These are phyloP conservation scores for Trichosanthes truncata DNA, from an alignment of 306 rosid species.

Conservation along the genomic window DNA sequence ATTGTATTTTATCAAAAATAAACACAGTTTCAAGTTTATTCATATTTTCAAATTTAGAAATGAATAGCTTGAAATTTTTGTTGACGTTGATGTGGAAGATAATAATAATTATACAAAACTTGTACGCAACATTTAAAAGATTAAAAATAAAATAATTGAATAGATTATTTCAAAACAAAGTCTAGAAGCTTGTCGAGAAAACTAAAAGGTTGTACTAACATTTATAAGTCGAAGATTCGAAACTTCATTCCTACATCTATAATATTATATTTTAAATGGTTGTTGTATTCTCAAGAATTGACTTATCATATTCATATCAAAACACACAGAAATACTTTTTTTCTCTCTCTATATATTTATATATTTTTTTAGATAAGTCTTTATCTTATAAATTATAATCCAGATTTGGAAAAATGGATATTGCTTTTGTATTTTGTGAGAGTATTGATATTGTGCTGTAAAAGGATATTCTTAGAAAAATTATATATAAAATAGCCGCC, in stretches of 20 bases:
- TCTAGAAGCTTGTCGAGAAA: no score
- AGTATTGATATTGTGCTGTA: background rate
- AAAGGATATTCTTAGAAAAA: background rate
- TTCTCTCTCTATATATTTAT: background rate
- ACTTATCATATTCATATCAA: background rate
- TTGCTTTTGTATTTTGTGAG: background rate
- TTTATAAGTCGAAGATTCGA: no score
- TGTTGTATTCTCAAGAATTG: background rate
- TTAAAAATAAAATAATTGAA: no score
- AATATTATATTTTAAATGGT: no score
- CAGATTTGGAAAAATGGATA: background rate
- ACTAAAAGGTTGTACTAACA: background rate
- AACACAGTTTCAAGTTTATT: background rate
- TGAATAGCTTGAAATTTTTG: background rate
- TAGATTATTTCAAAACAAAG: background rate
- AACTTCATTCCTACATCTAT: background rate
- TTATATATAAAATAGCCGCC: background rate
- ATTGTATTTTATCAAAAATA: no score
- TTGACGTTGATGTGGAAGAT: no score
- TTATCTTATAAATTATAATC: background rate
- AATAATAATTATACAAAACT: background rate
- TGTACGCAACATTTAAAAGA: background rate
- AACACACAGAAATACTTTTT: background rate
- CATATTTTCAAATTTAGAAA: background rate
- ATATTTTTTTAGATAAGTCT: background rate